A percentile compares a stretch with the other conserved stretches of the same genome.
Conservation (phyloP, 2,329 filamentous ascomycete genomes). For the Pseudogymnoascus sp. region DNA sequence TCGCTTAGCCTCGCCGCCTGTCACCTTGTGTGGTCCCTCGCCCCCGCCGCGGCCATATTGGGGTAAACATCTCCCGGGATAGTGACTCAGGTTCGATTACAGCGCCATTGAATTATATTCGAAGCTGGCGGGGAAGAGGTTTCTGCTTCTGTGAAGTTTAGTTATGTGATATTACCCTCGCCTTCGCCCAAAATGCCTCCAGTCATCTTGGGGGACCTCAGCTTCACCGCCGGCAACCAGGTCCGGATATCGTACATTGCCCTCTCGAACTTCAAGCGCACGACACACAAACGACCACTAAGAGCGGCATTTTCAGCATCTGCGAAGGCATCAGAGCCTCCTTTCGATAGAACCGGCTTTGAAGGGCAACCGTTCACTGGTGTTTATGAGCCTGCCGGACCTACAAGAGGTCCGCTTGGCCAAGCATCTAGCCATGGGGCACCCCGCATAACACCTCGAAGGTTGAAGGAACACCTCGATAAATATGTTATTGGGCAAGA, state of each 20-base stretch:
- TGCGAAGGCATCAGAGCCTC: constrained; percentile 27
- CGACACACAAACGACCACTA: not conserved
- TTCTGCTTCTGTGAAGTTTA: not conserved
- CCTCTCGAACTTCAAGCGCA: constrained; percentile 27
- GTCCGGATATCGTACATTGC: constrained; percentile 35
- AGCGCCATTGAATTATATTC: not conserved
- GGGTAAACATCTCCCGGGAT: not conserved
- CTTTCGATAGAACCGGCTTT: constrained; percentile 50
- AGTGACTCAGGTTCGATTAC: not conserved
- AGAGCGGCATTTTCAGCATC: constrained; percentile 27
- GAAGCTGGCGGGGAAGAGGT: not conserved
- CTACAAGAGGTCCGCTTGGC: constrained; percentile 56
- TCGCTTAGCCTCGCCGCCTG: not conserved
- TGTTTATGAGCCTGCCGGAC: constrained; percentile 54
- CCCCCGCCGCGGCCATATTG: not conserved
- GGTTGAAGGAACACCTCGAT: constrained; percentile 84
- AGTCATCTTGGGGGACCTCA: constrained; percentile 25
- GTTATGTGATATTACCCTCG: constrained; percentile 5
- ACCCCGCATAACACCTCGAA: constrained; percentile 56
- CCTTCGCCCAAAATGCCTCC: constrained; percentile 2
- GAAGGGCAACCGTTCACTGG: constrained; percentile 54
- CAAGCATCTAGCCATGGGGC: constrained; percentile 44
- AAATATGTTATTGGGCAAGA: constrained; percentile 96
- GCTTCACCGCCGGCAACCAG: constrained; percentile 22
- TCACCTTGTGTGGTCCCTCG: constrained; percentile 2